Evolutionary conservation across 495 filamentous ascomycete species (phyloP), one percentile per base, ranked within the genome.

Genomic region (Annulohypoxylon moriforme): DNA sequence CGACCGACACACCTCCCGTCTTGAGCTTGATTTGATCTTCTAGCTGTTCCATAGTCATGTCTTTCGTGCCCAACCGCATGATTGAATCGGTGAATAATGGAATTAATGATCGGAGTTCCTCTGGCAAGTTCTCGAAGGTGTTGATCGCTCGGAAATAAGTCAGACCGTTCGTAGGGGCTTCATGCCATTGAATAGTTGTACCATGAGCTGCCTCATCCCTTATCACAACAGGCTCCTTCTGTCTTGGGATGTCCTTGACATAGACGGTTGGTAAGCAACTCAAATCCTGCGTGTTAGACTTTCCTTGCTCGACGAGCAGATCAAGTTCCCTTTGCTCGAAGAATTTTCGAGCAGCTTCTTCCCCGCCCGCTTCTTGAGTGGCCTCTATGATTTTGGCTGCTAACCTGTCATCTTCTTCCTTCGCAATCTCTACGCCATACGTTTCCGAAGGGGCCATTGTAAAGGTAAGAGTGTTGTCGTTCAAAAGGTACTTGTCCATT

Each of bases 1-100:
- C 88, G 24, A 93, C 89, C 9, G 88, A 90, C 11, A 99, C 86
- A 11, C 96, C 96, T n/a, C 96, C 96, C 4, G 95, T 99, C 80
- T 97, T 97, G 11, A 98, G 84, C 74, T 97, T 98, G 75, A 98
- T 98, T 42, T 93, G 81, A 77, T 98, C 96, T 78, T 99, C 96
- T 44, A 97, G 86, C 76, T 98, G 88, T 77, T 97, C 96, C 93
- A 97, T 97, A 0, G 92, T 88, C 83, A 89, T 91, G 63, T 90
- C 87, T 60, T 90, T 90, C 9, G 96, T 98, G 24, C 96, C 96
- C 13, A 99, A 84, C 27, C 96, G 89, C 91, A 97, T 93, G 40
- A 99, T 90, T 9, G 92, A 90, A 77, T 97, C 94, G 34, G 92
- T 93, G 77, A 98, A 99, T 10, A 99, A 81, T 1, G 96, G 96